phyloP scores from a whole-genome alignment of 2,329 filamentous ascomycete species.

The Talaromyces funiculosus region DNA sequence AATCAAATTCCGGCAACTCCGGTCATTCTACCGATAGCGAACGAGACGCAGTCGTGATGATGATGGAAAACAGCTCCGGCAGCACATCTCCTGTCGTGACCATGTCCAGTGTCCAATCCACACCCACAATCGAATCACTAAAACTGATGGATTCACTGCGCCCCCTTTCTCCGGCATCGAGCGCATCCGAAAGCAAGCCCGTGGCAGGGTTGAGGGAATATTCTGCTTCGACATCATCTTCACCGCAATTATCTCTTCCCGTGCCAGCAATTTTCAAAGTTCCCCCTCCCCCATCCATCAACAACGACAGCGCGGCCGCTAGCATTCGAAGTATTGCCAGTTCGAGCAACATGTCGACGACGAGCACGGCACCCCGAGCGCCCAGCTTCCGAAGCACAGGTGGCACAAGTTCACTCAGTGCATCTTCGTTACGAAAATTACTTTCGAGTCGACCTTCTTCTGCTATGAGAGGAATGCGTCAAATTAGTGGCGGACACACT shows the following conservation, averaged over 20 bases:
- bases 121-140: conserved; percentile 10
- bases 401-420: conserved; percentile 22
- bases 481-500: conserved; percentile 6
- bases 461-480: conserved; percentile 13
- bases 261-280: not conserved
- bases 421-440: conserved; percentile 33
- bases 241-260: conserved; percentile 3
- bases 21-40: conserved; percentile 4
- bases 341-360: conserved; percentile 30
- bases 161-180: conserved; percentile 24
- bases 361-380: conserved; percentile 25
- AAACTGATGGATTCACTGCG: conserved; percentile 13
- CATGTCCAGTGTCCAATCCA: conserved; percentile 12
- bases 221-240: conserved; percentile 1
- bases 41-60: not conserved
- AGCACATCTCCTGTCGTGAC: conserved; percentile 13
- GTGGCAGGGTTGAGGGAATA: conserved; percentile 10
- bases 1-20: not conserved
- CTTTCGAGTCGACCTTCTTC: conserved; percentile 24
- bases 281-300: not conserved
- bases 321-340: conserved; percentile 35
- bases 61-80: conserved; percentile 8
- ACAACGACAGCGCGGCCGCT: conserved; percentile 4
- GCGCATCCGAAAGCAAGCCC: conserved; percentile 17
- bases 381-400: conserved; percentile 31